phyloP scores from a whole-genome alignment of 1,139 yeast genomes.

The Yamadazyma diospyri region DNA sequence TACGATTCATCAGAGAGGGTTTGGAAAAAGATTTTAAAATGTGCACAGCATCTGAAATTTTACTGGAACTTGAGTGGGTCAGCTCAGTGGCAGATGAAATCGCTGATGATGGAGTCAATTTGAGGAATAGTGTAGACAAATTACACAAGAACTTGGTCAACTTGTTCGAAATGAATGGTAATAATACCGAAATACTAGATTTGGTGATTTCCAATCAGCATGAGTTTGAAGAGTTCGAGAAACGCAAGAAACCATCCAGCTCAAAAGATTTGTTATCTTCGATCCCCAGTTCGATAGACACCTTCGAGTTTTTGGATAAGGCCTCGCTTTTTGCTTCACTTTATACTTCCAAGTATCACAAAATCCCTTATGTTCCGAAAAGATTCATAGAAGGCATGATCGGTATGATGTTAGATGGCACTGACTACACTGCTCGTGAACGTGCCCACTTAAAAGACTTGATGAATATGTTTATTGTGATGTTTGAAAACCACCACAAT shows the following conservation, averaged over 20 bases:
- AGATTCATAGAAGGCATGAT: too few species aligned
- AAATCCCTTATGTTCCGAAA: slow-evolving; percentile 6
- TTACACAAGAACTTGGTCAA: slow-evolving; percentile 10
- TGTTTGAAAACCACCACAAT: background rate
- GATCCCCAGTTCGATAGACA: background rate
- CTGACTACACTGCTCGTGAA: slow-evolving; percentile 1
- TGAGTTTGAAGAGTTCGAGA: slow-evolving; percentile 24
- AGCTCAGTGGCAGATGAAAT: background rate
- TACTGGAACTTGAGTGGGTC: background rate
- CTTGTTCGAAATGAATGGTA: slow-evolving; percentile 27
- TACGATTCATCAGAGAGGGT: slow-evolving; percentile 16
- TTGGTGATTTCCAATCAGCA: slow-evolving; percentile 24
- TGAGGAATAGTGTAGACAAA: background rate
- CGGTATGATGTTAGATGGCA: slow-evolving; percentile 2
- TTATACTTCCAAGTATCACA: background rate
- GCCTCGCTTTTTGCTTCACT: background rate
- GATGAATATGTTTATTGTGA: background rate
- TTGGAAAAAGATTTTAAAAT: slow-evolving; percentile 1
- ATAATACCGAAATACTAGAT: slow-evolving; percentile 32
- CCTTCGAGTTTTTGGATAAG: background rate
- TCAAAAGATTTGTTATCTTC: background rate
- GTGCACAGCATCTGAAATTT: background rate
- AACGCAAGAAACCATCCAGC: background rate
- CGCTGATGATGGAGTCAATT: too few species aligned
- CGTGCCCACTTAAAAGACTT: background rate